Conservation (phyloP, 768 basidiomycete genomes). For the Lentinula raphanica region DNA sequence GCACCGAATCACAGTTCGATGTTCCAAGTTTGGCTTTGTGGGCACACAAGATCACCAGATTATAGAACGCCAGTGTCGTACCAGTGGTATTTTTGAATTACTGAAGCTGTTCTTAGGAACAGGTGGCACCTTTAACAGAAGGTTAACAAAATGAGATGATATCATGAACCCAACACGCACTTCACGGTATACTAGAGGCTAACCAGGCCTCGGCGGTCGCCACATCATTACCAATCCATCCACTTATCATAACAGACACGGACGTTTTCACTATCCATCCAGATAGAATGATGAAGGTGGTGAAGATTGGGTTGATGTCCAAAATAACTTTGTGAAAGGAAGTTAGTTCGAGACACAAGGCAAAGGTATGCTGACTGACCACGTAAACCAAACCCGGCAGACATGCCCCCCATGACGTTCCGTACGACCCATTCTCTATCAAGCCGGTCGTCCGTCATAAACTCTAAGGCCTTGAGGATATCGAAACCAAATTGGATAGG, state of each 20-base stretch:
- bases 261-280: conserved; percentile 72
- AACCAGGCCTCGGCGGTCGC: conserved; percentile 65
- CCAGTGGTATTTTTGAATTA: neutral
- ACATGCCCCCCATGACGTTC: conserved; percentile 81
- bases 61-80: neutral
- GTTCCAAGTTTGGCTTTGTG: neutral
- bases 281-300: conserved; percentile 64
- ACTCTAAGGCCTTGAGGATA: conserved; percentile 37
- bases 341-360: neutral
- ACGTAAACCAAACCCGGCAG: conserved; percentile 79
- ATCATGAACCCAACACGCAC: neutral
- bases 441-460: conserved; percentile 67
- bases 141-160: neutral
- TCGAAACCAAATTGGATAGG: conserved; percentile 15
- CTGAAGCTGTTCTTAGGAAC: neutral
- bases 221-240: conserved; percentile 61
- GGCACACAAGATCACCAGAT: neutral
- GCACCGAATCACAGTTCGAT: neutral
- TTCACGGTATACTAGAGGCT: conserved; percentile 74
- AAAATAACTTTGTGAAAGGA: conserved; percentile 53
- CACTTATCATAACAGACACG: conserved; percentile 54
- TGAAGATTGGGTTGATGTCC: conserved; percentile 69
- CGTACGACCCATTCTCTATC: conserved; percentile 83
- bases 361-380: conserved; percentile 35
- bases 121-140: no score